Percentiles rank a stretch among this genome's conserved stretches.
Evolutionary conservation across 2,329 filamentous ascomycete species (phyloP).

Genomic region (Neonectria faginata): DNA sequence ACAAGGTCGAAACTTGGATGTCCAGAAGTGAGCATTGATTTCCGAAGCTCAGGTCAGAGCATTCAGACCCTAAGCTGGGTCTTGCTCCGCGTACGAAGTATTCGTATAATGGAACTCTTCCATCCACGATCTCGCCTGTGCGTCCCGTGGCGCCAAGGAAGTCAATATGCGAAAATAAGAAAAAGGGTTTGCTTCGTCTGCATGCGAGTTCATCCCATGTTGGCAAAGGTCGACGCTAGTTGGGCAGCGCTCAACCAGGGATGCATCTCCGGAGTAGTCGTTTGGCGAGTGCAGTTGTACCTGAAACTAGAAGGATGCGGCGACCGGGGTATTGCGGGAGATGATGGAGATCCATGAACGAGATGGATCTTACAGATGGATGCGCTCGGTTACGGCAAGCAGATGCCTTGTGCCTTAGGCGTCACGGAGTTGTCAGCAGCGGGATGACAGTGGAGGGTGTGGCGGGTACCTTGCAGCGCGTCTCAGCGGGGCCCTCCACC

Average conservation of each 20-base stretch:
- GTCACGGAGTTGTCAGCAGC: slow-evolving; percentile 4
- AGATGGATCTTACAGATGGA: neutral
- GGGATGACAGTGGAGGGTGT: neutral
- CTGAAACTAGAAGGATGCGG: slow-evolving; percentile 38
- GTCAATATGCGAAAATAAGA: neutral
- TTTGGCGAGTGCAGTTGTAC: slow-evolving; percentile 36
- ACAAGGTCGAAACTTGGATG: neutral
- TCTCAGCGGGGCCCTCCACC: neutral
- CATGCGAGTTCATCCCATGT: slow-evolving; percentile 26
- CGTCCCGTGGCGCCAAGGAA: neutral
- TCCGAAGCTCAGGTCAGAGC: neutral
- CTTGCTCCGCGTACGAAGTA: neutral
- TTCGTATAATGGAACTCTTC: neutral
- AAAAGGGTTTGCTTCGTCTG: neutral
- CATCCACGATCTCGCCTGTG: neutral
- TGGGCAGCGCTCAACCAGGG: neutral
- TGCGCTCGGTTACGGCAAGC: neutral
- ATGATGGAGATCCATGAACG: neutral
- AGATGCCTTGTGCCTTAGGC: neutral
- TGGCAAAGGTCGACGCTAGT: neutral
- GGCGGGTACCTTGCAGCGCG: slow-evolving; percentile 4
- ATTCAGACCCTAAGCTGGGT: neutral
- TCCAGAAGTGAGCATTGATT: neutral
- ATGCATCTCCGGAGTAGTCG: slow-evolving; percentile 17
- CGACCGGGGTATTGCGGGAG: slow-evolving; percentile 4